Evolutionary conservation across 225 moss, liverwort and hornwort genomes (phyloP).

Genomic region (Pleurozium schreberi): DNA sequence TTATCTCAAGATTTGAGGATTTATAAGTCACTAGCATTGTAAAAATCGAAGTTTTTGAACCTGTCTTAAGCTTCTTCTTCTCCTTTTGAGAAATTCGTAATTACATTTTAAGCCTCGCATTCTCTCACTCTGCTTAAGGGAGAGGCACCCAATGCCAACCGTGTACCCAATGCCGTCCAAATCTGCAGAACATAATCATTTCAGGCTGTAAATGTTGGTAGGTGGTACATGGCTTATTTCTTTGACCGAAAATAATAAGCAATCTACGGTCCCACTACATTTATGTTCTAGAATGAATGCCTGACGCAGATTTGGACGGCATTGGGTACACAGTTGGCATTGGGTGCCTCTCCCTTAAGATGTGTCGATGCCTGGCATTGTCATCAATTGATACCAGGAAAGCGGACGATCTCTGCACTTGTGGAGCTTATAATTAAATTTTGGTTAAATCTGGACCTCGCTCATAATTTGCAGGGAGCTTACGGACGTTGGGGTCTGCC

Average conservation of each 20-base stretch:
- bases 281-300: no score
- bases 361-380: not conserved
- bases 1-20: not conserved
- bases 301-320: no score
- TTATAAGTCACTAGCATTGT: not conserved
- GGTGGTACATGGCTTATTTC: no score
- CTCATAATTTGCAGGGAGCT: conserved; percentile 10
- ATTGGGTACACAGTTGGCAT: no score
- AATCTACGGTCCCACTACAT: no score
- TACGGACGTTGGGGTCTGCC: conserved; percentile 15
- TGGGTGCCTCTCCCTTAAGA: no score
- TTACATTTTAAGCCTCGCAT: not conserved
- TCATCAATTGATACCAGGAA: not conserved
- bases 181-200: no score
- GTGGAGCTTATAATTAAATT: not conserved
- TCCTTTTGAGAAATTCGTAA: not conserved
- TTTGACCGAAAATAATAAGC: no score
- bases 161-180: no score
- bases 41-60: not conserved
- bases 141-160: no score
- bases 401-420: not conserved
- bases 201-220: no score
- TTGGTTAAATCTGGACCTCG: not conserved
- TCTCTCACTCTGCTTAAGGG: not conserved
- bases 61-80: not conserved